These are phyloP conservation scores for Lepidium africanum DNA, from an alignment of 345 rosid genomes.

Conservation along the genomic window DNA sequence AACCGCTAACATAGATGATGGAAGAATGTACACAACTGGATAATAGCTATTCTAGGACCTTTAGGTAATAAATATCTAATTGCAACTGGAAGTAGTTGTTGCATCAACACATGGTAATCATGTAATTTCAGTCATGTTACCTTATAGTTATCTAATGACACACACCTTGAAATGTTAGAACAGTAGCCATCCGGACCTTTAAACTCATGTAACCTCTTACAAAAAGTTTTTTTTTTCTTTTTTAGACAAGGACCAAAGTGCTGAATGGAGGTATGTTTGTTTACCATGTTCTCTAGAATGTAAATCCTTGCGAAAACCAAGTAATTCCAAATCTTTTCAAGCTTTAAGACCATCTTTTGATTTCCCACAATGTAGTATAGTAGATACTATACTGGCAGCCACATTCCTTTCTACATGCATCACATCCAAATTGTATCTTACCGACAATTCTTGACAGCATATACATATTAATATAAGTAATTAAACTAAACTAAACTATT, in stretches of 20 bases:
- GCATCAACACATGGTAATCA: background rate
- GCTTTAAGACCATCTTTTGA: background rate
- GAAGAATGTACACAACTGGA: background rate
- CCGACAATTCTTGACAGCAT: no score
- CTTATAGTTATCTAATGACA: no score
- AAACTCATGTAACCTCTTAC: background rate
- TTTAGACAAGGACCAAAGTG: background rate
- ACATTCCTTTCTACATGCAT: no score
- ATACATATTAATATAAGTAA: no score
- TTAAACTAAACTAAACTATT: no score
- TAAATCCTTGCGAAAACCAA: background rate
- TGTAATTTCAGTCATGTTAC: background rate
- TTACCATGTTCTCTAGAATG: background rate
- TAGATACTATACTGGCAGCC: no score
- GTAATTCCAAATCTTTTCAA: background rate
- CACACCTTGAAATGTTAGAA: no score
- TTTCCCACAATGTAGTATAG: background rate
- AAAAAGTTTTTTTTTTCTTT: background rate
- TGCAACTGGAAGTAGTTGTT: background rate
- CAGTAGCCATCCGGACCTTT: no score
- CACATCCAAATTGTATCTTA: no score
- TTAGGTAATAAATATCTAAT: background rate
- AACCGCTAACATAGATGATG: background rate
- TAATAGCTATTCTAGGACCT: background rate
- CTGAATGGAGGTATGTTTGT: background rate